phyloP scores from a whole-genome alignment of 2,329 filamentous ascomycete species.

The Penicillium janthinellum region DNA sequence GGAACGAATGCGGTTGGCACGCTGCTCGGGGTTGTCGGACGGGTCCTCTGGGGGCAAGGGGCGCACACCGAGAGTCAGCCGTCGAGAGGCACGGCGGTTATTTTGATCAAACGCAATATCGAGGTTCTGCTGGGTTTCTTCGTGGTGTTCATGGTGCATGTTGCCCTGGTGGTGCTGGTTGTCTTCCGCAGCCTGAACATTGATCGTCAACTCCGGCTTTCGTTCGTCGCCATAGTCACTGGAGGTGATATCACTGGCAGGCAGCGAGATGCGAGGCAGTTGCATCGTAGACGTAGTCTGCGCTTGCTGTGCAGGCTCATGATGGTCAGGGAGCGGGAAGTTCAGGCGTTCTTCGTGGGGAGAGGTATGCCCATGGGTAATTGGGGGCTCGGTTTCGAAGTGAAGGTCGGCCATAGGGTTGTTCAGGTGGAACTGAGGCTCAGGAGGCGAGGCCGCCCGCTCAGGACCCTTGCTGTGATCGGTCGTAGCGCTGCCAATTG shows the following conservation, averaged over 20 bases:
- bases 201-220: slow-evolving; percentile 50
- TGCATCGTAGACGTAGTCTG: slow-evolving; percentile 23
- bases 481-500: slow-evolving; percentile 17
- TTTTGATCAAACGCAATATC: slow-evolving; percentile 24
- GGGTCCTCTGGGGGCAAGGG: slow-evolving; percentile 86
- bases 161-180: slow-evolving; percentile 22
- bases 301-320: slow-evolving; percentile 13
- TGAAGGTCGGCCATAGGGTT: slow-evolving; percentile 21
- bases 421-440: slow-evolving; percentile 16
- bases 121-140: slow-evolving; percentile 29
- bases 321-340: slow-evolving; percentile 25
- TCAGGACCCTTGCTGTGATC: slow-evolving; percentile 2
- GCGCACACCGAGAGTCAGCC: slow-evolving; percentile 67
- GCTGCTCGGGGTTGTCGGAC: slow-evolving; percentile 86
- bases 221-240: slow-evolving; percentile 60
- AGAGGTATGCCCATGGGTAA: not conserved
- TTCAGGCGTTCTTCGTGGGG: slow-evolving; percentile 22
- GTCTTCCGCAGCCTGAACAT: slow-evolving; percentile 30
- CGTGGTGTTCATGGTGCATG: slow-evolving; percentile 25
- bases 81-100: slow-evolving; percentile 46
- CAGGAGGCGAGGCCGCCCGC: slow-evolving; percentile 8
- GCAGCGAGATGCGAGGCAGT: slow-evolving; percentile 41
- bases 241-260: slow-evolving; percentile 53
- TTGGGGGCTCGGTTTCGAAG: slow-evolving; percentile 17
- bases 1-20: slow-evolving; percentile 93